These are phyloP conservation scores for Cladosporium halotolerans DNA, from an alignment of 2,329 filamentous ascomycete species.

Conservation along the genomic window DNA sequence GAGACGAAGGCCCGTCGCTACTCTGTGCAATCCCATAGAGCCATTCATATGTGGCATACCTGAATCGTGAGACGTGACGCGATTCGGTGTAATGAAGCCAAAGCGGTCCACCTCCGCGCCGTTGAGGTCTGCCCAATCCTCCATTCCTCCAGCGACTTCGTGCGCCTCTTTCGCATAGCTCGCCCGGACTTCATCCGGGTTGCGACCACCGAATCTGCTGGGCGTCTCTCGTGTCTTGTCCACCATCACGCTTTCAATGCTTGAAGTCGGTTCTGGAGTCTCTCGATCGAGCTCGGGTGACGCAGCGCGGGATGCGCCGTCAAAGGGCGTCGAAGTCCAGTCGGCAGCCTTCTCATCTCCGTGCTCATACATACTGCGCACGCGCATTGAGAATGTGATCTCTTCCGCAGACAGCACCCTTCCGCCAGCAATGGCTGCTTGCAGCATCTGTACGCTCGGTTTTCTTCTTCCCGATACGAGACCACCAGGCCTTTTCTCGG, in stretches of 20 bases:
- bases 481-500: background rate
- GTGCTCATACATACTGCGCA: conserved; percentile 58
- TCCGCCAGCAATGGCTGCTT: conserved; percentile 28
- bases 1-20: conserved; percentile 54
- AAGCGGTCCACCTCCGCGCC: conserved; percentile 58
- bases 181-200: conserved; percentile 1
- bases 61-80: conserved; percentile 29
- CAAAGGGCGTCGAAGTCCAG: conserved; percentile 26
- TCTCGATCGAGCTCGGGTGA: conserved; percentile 6
- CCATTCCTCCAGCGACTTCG: conserved; percentile 57
- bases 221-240: conserved; percentile 4
- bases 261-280: conserved; percentile 13
- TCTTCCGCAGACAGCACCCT: conserved; percentile 58
- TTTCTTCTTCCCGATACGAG: conserved; percentile 25
- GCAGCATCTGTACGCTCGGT: conserved; percentile 32
- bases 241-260: background rate
- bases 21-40: conserved; percentile 44
- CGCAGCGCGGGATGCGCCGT: background rate
- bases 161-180: conserved; percentile 40
- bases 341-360: conserved; percentile 51
- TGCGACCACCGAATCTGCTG: background rate
- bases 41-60: conserved; percentile 12
- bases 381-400: conserved; percentile 55
- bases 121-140: conserved; percentile 58
- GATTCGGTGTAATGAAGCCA: conserved; percentile 53